Percentiles rank a stretch among this genome's conserved stretches.
These are phyloP conservation scores for Sporisorium iseilematis-ciliati DNA, from an alignment of 1,284 basidiomycete species.

Conservation along the genomic window DNA sequence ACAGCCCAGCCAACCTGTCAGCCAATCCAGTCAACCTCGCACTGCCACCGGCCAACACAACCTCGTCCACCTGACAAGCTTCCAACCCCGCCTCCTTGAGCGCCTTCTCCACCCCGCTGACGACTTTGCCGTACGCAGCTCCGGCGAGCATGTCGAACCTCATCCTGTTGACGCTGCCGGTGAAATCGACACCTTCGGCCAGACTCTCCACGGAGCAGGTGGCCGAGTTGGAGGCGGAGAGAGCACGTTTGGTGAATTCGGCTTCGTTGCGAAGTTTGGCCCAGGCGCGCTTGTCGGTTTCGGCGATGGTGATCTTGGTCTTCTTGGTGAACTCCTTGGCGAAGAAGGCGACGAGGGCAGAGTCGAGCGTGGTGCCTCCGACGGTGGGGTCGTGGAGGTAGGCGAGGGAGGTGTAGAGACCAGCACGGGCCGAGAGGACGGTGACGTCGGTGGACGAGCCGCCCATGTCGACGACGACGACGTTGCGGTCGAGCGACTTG, in stretches of 20 bases:
- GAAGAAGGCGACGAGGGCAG: constrained; percentile 88
- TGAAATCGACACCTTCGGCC: constrained; percentile 94
- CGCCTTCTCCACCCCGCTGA: constrained; percentile 76
- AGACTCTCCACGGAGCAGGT: constrained; percentile 91
- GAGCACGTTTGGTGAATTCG: constrained; percentile 93
- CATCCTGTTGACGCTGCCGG: constrained; percentile 90
- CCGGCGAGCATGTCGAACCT: constrained; percentile 90
- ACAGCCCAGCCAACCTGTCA: constrained; percentile 78
- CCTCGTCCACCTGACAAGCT: constrained; percentile 85
- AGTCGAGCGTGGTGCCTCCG: constrained; percentile 80
- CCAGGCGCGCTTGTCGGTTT: constrained; percentile 79
- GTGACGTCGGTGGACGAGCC: constrained; percentile 74
- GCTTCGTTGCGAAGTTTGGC: constrained; percentile 92
- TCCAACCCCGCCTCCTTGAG: constrained; percentile 79
- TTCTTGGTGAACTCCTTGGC: constrained; percentile 98
- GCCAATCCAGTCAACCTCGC: constrained; percentile 87
- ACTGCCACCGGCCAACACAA: constrained; percentile 85
- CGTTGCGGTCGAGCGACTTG: constrained; percentile 73
- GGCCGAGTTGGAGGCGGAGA: constrained; percentile 88
- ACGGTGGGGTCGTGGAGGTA: constrained; percentile 73
- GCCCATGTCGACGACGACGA: constrained; percentile 75
- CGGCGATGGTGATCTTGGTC: constrained; percentile 80
- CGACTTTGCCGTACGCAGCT: constrained; percentile 80
- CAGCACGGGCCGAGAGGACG: constrained; percentile 73
- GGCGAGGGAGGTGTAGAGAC: constrained; percentile 73